A percentile compares a stretch with the other conserved stretches of the same genome.
Evolutionary conservation across 306 rosid genomes (phyloP).

Genomic region (Citrullus mucosospermus): DNA sequence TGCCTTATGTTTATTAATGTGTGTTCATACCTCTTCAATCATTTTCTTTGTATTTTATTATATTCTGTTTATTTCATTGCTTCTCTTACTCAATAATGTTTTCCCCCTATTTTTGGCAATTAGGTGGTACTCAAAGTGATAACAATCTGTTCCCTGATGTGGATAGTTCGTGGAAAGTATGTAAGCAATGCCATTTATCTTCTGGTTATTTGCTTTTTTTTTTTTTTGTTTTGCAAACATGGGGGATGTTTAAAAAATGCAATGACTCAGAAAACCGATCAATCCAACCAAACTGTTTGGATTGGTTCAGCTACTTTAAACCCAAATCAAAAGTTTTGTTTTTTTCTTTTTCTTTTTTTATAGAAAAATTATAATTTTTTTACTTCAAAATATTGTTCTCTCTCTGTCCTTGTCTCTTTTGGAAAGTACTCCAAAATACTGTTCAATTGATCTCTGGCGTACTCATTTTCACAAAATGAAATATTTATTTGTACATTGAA

Average conservation of each 20-base stretch:
- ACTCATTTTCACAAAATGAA: background rate
- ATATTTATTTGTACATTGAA: background rate
- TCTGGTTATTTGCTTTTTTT: background rate
- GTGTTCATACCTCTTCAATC: background rate
- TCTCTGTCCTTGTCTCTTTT: no score
- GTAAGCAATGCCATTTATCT: constrained; percentile 18
- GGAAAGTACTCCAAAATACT: background rate
- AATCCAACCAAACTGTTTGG: background rate
- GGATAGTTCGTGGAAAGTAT: constrained; percentile 86
- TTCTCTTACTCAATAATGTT: background rate
- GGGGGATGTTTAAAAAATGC: background rate
- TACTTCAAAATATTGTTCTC: background rate
- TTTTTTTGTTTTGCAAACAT: background rate
- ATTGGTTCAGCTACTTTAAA: background rate
- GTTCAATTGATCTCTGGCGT: background rate
- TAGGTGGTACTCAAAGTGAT: constrained; percentile 68
- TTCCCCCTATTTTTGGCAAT: constrained; percentile 7
- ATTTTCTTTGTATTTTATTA: background rate
- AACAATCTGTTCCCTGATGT: constrained; percentile 63
- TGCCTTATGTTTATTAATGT: background rate
- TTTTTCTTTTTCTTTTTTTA: background rate
- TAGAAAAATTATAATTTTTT: background rate
- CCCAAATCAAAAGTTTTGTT: background rate
- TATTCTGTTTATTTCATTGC: background rate
- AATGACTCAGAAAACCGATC: background rate